Evolutionary conservation across 345 rosid genomes (phyloP).

Genomic region (Salix koriyanagi): DNA sequence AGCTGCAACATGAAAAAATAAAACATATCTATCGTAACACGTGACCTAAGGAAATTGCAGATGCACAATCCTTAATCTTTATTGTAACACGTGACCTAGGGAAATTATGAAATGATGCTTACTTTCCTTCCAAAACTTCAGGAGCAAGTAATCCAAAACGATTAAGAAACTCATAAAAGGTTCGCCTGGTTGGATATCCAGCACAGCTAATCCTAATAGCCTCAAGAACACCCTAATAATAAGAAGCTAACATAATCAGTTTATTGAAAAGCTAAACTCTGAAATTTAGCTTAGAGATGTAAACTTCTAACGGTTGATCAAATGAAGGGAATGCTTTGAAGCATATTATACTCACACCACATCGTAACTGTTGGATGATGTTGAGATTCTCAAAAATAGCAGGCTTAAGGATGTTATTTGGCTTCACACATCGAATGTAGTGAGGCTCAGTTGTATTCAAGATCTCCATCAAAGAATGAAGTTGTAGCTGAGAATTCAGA

Average conservation of each 20-base stretch:
- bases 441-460: constrained; percentile 89
- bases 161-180: constrained; percentile 85
- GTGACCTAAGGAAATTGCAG: no score
- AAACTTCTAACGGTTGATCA: neutral
- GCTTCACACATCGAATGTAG: constrained; percentile 97
- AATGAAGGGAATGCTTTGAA: neutral
- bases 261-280: neutral
- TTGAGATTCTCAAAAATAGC: constrained; percentile 83
- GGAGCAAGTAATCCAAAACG: constrained; percentile 96
- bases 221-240: constrained; percentile 80
- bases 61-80: neutral
- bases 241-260: neutral
- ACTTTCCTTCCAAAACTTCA: constrained; percentile 84
- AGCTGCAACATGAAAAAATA: constrained; percentile 38
- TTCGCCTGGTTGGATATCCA: constrained; percentile 92
- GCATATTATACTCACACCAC: constrained; percentile 70
- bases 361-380: constrained; percentile 83
- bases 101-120: constrained; percentile 17
- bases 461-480: constrained; percentile 93
- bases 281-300: no score
- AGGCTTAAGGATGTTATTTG: constrained; percentile 90
- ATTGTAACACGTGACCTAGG: neutral
- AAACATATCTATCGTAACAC: neutral
- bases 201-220: constrained; percentile 98
- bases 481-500: constrained; percentile 55